Base-by-base conservation (phyloP, 2,329 filamentous ascomycete genomes). In the Fusarium algeriense region DNA sequence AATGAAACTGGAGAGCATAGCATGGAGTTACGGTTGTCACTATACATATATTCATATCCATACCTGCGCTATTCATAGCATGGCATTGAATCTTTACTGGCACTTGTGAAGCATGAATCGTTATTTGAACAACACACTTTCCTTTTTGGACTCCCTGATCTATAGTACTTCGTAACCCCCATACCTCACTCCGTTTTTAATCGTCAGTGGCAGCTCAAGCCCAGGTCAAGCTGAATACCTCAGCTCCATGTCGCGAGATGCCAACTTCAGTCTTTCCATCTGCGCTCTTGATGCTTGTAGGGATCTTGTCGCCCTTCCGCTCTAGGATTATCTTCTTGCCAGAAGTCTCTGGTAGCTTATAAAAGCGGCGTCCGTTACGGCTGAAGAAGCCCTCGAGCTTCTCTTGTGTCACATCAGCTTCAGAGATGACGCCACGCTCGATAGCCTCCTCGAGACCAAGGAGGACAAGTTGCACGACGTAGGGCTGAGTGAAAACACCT, bases 401-500 rank as follows among this genome's bases (percentile, higher is more conserved):
- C 69, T 88, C 87, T 67, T 86, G 83, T 8, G 87, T 88, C 12
- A 90, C 81, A n/a, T 87, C 84, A 1, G 78, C 80, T 60, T 86
- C 84, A 10, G 77, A 76, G 46, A 90, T 83, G 38, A 87, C 83
- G 4, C 85, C 86, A 14, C 85, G 83, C 67, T 83, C 82, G 7
- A 91, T 82, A 7, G 86, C 92, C 73, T 89, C 87, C 79, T 92
- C 88, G 43, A 94, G 81, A 1, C 84, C 87, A 37, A 83, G 76
- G 28, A 94, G 81, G 49, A 93, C 90, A 50, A 90, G 85, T 59
- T 89, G 89, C 4, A 90, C 85, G 0, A 89, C 90, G 77, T 90
- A 90, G 7, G 91, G 90, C 81, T 95, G 93, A 2, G 93, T 95
- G 79, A 94, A 95, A 45, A 95, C 92, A 7, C 93, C 93, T 0